Base-by-base conservation (phyloP, 495 filamentous ascomycete species). In the Filosporella fistucella region DNA sequence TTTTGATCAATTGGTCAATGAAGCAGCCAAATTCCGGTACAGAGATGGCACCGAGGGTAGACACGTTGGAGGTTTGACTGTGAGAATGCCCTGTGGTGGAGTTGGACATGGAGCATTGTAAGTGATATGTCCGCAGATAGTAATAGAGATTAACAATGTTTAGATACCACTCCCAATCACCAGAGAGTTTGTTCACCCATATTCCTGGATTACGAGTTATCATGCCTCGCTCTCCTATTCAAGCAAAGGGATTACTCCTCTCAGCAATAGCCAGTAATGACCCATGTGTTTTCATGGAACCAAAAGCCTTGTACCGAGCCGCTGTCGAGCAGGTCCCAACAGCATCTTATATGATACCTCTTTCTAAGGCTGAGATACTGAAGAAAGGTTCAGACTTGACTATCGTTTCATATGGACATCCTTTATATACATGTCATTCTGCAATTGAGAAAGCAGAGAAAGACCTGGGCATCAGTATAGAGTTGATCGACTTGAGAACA, bases 1-100 rank as follows among this genome's bases (percentile, higher is more conserved):
- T 1, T 97, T 97, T 54, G 93, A 98, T 61, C 93, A 98, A 75
- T 74, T 98, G 30, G 91, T 97, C 52, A 97, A 97, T 60, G 93
- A 98, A 66, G 91, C 90, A 2, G 89, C 89, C 40, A 98, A 97
- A 69, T 86, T 88, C 52, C 71, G 93, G 44, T 98, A 91, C 66
- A 75, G 91, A 41, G 87, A 91, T 61, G 91, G 90, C 0, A 66
- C 61, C 2, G 86, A 83, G 10, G 83, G 77, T 1, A 75, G 77
- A 8, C 77, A 84, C 61, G 75, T 69, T 10, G 89, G 89, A 6
- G 87, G 91, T 3, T 65, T 98, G 63, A 90, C 94, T 11, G 80
- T 97, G 11, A 74, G 93, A 16, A 98, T 98, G 94, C 93, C 93
- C 0, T 89, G 82, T 55, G 94, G 93, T 39, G 87, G 82, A 16